A percentile compares a stretch with the other conserved stretches of the same genome.
These are phyloP conservation scores for Annulohypoxylon stygium DNA, from an alignment of 495 filamentous ascomycete species.

Conservation along the genomic window DNA sequence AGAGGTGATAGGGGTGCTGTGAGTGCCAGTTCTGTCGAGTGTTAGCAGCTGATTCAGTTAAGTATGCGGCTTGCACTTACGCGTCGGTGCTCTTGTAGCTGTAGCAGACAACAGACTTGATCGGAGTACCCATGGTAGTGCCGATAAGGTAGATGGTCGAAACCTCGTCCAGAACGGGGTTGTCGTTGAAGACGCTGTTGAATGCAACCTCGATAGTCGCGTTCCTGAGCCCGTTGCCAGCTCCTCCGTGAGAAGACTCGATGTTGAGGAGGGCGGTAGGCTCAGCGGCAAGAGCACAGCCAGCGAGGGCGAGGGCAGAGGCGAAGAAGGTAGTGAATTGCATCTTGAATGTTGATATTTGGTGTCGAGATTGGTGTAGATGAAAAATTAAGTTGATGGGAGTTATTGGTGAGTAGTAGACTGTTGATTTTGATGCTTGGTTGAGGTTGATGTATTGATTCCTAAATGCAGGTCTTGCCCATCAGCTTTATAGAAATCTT, in stretches of 20 bases:
- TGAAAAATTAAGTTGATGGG: constrained; percentile 24
- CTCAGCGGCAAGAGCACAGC: constrained; percentile 16
- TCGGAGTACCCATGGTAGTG: background rate
- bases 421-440: constrained; percentile 21
- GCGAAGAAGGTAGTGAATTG: constrained; percentile 35
- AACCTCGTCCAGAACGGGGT: constrained; percentile 23
- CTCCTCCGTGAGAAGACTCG: constrained; percentile 40
- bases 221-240: constrained; percentile 32
- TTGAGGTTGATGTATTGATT: constrained; percentile 16
- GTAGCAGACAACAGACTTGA: constrained; percentile 29
- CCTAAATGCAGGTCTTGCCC: constrained; percentile 18
- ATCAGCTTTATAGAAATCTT: constrained; percentile 28
- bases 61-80: constrained; percentile 9
- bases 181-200: background rate
- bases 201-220: constrained; percentile 21
- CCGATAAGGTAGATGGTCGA: constrained; percentile 42
- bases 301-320: constrained; percentile 32
- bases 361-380: constrained; percentile 1
- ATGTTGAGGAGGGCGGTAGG: constrained; percentile 22
- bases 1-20: constrained; percentile 24
- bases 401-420: constrained; percentile 18
- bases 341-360: constrained; percentile 34
- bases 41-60: background rate
- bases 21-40: constrained; percentile 13
- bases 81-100: constrained; percentile 16